Percentiles rank a stretch among this genome's conserved stretches.
Evolutionary conservation across 1,284 basidiomycete species (phyloP).

Genomic region (Polyporus tsugae): DNA sequence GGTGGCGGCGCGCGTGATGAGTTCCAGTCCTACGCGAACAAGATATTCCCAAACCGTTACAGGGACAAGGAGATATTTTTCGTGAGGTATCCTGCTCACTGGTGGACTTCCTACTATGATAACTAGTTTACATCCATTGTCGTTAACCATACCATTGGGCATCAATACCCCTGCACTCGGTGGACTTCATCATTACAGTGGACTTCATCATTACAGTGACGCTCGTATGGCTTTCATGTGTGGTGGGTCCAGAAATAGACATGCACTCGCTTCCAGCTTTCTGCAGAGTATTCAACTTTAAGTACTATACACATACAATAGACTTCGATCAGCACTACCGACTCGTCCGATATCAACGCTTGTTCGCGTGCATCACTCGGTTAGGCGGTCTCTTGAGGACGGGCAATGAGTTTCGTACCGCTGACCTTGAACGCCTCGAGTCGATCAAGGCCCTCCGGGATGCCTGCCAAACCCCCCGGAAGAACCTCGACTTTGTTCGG

Average conservation of each 20-base stretch:
- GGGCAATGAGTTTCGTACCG: slow-evolving; percentile 41
- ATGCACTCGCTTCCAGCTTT: no score
- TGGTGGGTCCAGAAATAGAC: no score
- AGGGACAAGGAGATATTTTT: slow-evolving; percentile 5
- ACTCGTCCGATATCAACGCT: no score
- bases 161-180: no score
- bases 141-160: no score
- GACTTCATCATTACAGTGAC: background rate
- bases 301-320: no score
- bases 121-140: background rate
- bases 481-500: slow-evolving; percentile 42
- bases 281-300: no score
- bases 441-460: slow-evolving; percentile 37
- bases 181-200: background rate
- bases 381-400: slow-evolving; percentile 40
- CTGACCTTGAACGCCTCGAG: slow-evolving; percentile 38
- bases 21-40: background rate
- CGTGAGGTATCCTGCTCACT: background rate
- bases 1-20: background rate
- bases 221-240: no score
- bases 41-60: background rate
- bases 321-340: no score
- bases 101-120: background rate
- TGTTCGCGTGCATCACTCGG: background rate
- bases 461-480: slow-evolving; percentile 39